A percentile compares a stretch with the other conserved stretches of the same genome.
phyloP scores from a whole-genome alignment of 192 early-diverging fungal species.

The Ambispora gerdemannii region DNA sequence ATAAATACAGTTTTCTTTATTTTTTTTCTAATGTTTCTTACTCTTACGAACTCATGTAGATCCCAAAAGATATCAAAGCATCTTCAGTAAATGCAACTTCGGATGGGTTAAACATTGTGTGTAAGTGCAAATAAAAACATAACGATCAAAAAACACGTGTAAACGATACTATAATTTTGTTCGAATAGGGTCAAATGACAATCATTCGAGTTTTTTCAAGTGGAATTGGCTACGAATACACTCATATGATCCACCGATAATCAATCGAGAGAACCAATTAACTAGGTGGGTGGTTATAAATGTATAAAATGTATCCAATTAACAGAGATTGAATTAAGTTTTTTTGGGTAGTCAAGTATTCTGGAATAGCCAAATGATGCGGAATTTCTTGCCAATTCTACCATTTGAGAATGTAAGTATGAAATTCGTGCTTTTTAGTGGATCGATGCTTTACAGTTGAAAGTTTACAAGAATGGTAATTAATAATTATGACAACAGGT shows the following conservation, averaged over 20 bases:
- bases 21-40: not conserved
- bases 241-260: slow-evolving; percentile 60
- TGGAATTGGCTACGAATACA: slow-evolving; percentile 64
- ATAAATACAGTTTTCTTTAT: too few species aligned
- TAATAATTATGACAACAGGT: slow-evolving; percentile 39
- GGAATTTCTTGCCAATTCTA: slow-evolving; percentile 40
- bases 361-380: slow-evolving; percentile 34
- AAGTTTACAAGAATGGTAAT: not conserved
- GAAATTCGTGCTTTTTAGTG: not conserved
- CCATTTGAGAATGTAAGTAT: slow-evolving; percentile 23
- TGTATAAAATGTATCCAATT: too few species aligned
- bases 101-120: slow-evolving; percentile 45
- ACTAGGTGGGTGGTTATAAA: too few species aligned
- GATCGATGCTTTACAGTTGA: not conserved
- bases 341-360: slow-evolving; percentile 1
- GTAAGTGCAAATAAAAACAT: slow-evolving; percentile 27
- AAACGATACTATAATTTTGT: not conserved
- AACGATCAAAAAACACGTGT: not conserved
- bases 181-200: slow-evolving; percentile 41
- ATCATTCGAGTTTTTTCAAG: slow-evolving; percentile 57
- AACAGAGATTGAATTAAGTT: not conserved
- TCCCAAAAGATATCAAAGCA: slow-evolving; percentile 59
- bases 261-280: slow-evolving; percentile 26
- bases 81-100: slow-evolving; percentile 36
- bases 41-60: slow-evolving; percentile 18